Base-by-base conservation (phyloP, 371 early-diverging fungal species). In the Nematocida major region DNA sequence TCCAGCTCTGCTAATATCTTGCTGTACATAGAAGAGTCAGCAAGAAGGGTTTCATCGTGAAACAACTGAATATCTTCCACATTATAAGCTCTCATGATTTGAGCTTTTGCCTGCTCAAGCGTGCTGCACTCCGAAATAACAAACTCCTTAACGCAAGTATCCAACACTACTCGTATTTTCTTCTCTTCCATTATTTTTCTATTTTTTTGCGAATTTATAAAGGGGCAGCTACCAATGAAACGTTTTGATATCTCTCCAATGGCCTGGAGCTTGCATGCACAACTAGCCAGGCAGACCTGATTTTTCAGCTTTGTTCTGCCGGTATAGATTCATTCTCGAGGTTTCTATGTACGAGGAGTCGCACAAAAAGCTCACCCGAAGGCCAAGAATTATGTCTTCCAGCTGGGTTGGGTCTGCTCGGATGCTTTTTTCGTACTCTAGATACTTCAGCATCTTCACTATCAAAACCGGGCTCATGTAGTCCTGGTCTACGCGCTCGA, bases 361-460 rank as follows among this genome's bases (percentile, higher is more conserved):
- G 11, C 18, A 9, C 30, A 73, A 65, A 38, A 73, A 73, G 34
- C 76, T 73, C 18, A 65, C 76, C 0, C 20, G 32, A 11, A 73
- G 61, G 3, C 76, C 76, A 34, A 63, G 76, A 11, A 73, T 42
- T 3, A 73, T 30, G 1, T 50, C 48, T 7, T 50, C 54, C 11
- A 36, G 11, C 38, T 22, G 3, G 5, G 15, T 26, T 18, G 42
- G 42, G 20, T 24, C 20, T 15, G 28, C 47, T 65, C 76, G 18
- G 4, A n/a, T 9, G 11, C n/a, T 49, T 32, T 73, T 73, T 36
- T 73, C 76, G 13, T 69, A 53, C 65, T 73, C 76, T 20, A 73
- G 40, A 47, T 73, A 73, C 38, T 48, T 73, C 32, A 73, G 70
- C 76, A 73, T 73, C 34, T 50, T 78, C 3, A 39, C 43, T 32